phyloP scores from a whole-genome alignment of 2,329 filamentous ascomycete species.

The Daldinia sp. region DNA sequence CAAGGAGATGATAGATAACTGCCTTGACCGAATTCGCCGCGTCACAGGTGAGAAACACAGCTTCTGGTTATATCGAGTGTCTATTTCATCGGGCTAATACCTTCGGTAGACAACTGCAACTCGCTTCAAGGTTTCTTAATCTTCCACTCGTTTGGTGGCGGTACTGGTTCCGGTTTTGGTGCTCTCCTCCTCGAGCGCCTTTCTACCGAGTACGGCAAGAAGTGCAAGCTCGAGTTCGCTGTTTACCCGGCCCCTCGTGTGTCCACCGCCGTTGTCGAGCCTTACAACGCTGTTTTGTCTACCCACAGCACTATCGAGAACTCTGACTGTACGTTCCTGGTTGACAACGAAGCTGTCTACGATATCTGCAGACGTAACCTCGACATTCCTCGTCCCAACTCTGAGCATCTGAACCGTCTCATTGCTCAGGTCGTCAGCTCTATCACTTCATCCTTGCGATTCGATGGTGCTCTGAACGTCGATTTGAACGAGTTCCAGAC shows the following conservation, averaged over 20 bases:
- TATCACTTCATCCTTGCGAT: slow-evolving; percentile 76
- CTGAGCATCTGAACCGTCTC: slow-evolving; percentile 76
- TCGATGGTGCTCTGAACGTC: slow-evolving; percentile 76
- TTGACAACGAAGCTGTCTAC: slow-evolving; percentile 79
- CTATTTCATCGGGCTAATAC: slow-evolving; percentile 29
- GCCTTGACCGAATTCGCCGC: slow-evolving; percentile 74
- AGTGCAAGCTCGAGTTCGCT: slow-evolving; percentile 79
- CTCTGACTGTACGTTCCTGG: slow-evolving; percentile 80
- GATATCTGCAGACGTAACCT: slow-evolving; percentile 78
- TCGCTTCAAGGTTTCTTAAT: slow-evolving; percentile 77
- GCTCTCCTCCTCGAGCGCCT: slow-evolving; percentile 76
- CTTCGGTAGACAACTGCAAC: slow-evolving; percentile 70
- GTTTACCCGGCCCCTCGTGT: slow-evolving; percentile 76
- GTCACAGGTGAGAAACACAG: slow-evolving; percentile 64
- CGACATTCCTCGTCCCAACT: slow-evolving; percentile 73
- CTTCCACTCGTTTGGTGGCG: slow-evolving; percentile 78
- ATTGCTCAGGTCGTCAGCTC: slow-evolving; percentile 79
- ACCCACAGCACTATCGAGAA: slow-evolving; percentile 81
- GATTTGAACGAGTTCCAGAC: slow-evolving; percentile 82
- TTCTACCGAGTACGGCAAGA: slow-evolving; percentile 78
- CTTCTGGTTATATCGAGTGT: background rate
- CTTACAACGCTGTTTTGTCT: slow-evolving; percentile 77
- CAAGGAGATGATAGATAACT: slow-evolving; percentile 77
- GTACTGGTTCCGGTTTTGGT: slow-evolving; percentile 77
- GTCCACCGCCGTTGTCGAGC: slow-evolving; percentile 75